A percentile compares a stretch with the other conserved stretches of the same genome.
Evolutionary conservation across 306 rosid genomes (phyloP).

Genomic region (Vigna unguiculata): DNA sequence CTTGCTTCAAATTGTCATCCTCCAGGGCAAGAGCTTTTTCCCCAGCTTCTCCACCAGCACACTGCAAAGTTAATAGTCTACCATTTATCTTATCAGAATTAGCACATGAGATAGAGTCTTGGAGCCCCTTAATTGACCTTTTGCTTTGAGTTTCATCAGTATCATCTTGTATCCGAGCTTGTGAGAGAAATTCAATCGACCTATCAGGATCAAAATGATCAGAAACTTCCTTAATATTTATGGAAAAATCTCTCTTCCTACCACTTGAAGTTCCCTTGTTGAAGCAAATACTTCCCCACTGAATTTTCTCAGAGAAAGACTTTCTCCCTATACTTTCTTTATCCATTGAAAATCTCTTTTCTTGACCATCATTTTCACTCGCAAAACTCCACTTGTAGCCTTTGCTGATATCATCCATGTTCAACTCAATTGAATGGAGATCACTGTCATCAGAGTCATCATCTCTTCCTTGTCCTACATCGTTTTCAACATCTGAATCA

Average conservation of each 20-base stretch:
- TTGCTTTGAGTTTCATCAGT: slow-evolving; percentile 50
- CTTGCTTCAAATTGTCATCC: slow-evolving; percentile 50
- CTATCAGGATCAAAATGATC: slow-evolving; percentile 54
- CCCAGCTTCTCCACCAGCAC: slow-evolving; percentile 43
- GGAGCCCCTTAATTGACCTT: slow-evolving; percentile 48
- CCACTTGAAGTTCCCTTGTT: slow-evolving; percentile 61
- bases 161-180: slow-evolving; percentile 51
- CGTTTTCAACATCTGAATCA: slow-evolving; percentile 51
- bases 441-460: slow-evolving; percentile 73
- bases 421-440: slow-evolving; percentile 89
- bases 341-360: slow-evolving; percentile 63
- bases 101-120: slow-evolving; percentile 54
- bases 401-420: slow-evolving; percentile 70
- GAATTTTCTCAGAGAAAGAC: slow-evolving; percentile 79
- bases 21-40: slow-evolving; percentile 41
- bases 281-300: slow-evolving; percentile 93
- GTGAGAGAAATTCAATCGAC: slow-evolving; percentile 48
- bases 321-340: slow-evolving; percentile 68
- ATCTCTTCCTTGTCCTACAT: slow-evolving; percentile 57
- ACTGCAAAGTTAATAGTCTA: slow-evolving; percentile 44
- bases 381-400: slow-evolving; percentile 74
- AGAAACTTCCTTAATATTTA: slow-evolving; percentile 53
- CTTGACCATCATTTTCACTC: slow-evolving; percentile 51
- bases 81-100: slow-evolving; percentile 48
- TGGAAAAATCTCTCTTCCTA: slow-evolving; percentile 59